Conservation (phyloP, 108 stramenopile species). For the Pseudonitzschia delicatissima region DNA sequence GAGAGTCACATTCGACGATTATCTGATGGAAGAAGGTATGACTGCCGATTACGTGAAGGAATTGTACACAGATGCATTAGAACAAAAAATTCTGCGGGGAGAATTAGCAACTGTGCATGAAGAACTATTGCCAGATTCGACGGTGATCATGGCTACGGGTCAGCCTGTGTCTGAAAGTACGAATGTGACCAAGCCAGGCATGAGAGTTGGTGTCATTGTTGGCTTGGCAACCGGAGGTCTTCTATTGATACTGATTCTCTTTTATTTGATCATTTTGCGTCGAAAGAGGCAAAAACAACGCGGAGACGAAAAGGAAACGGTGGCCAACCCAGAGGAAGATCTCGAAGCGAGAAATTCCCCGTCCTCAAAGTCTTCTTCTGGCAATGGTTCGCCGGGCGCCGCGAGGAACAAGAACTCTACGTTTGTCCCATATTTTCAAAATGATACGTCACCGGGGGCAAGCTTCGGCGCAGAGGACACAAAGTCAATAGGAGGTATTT, state of each 20-base stretch:
- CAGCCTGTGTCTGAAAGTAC: not conserved
- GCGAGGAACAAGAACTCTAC: not conserved
- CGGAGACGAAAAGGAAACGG: not conserved
- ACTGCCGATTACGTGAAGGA: not conserved
- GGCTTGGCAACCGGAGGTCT: not conserved
- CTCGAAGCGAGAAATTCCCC: not conserved
- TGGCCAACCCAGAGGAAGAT: not conserved
- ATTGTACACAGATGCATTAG: not conserved
- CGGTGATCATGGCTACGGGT: not conserved
- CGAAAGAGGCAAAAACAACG: not conserved
- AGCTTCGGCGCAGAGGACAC: not conserved
- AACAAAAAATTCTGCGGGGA: not conserved
- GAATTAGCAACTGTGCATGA: not conserved
- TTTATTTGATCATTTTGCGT: not conserved
- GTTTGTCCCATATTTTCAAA: not conserved
- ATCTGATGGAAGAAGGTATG: not conserved
- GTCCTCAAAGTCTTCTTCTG: not conserved
- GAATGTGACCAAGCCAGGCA: not conserved
- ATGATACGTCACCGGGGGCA: not conserved
- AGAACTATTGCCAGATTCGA: not conserved
- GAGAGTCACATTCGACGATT: not conserved
- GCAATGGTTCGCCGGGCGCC: not conserved
- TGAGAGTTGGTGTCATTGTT: not conserved
- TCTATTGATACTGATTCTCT: not conserved
- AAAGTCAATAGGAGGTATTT: conserved; percentile 5